phyloP scores from a whole-genome alignment of 108 stramenopile species.

The Nannochloropsis granulata region DNA sequence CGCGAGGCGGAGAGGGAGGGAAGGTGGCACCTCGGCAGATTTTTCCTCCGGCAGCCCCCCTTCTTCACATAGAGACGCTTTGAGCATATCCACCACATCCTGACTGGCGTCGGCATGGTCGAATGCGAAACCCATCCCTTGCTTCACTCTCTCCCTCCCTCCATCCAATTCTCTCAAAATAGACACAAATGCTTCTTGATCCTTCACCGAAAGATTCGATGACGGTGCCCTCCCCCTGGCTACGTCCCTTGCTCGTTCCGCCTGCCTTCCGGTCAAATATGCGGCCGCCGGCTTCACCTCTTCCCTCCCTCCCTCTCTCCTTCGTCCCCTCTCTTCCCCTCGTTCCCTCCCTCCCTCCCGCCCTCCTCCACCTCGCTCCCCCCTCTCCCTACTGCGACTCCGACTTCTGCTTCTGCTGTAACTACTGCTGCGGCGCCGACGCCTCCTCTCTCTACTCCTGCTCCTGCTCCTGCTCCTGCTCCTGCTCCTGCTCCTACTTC shows the following conservation, averaged over 20 bases:
- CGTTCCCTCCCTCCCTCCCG: too few relatives aligned
- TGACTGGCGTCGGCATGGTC: constrained; percentile 35
- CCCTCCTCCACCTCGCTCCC: not conserved
- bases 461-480: too few relatives aligned
- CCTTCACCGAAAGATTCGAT: not conserved
- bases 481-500: too few relatives aligned
- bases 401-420: not conserved
- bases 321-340: too few relatives aligned
- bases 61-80: constrained; percentile 14
- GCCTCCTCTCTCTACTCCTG: not conserved
- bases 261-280: constrained; percentile 9
- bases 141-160: constrained; percentile 20
- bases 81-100: constrained; percentile 29
- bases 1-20: constrained; percentile 6
- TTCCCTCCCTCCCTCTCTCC: too few relatives aligned
- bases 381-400: not conserved
- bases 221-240: not conserved
- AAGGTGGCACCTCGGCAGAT: not conserved
- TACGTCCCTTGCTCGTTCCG: not conserved
- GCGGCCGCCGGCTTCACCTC: not conserved
- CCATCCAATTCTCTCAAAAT: not conserved
- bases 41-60: not conserved
- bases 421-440: not conserved
- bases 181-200: not conserved
- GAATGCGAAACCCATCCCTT: constrained; percentile 40